Conservation (phyloP, 176 grass and related monocot species). For the Eremochloa ophiuroides region DNA sequence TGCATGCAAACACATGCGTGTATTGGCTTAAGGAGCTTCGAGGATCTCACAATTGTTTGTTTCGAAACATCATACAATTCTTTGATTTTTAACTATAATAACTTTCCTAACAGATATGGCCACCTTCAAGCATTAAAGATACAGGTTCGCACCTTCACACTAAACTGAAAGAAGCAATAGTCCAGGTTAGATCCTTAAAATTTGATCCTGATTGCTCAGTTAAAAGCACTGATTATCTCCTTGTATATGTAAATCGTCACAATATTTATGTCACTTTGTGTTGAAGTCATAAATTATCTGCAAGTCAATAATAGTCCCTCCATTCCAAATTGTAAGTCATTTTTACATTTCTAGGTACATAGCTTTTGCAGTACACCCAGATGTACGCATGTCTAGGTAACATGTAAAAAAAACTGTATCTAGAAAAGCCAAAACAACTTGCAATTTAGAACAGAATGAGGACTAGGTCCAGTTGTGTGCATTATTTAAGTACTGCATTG, state of each 20-base stretch:
- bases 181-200: constrained; percentile 50
- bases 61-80: too few species aligned
- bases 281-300: neutral
- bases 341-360: neutral
- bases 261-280: neutral
- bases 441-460: too few species aligned
- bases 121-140: constrained; percentile 95
- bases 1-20: neutral
- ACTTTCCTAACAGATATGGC: constrained; percentile 69
- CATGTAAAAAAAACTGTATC: neutral
- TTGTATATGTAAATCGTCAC: neutral
- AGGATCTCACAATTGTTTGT: too few species aligned
- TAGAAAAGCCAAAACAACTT: too few species aligned
- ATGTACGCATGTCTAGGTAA: neutral
- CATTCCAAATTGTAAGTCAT: neutral
- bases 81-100: constrained; percentile 23
- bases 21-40: neutral
- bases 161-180: constrained; percentile 81
- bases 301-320: neutral
- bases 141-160: constrained; percentile 77
- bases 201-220: constrained; percentile 11
- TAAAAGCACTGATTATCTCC: neutral
- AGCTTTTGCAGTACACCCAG: neutral
- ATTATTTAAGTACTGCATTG: neutral
- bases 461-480: neutral